Evolutionary conservation across 306 rosid genomes (phyloP).

Genomic region (Hippophae tibetana): DNA sequence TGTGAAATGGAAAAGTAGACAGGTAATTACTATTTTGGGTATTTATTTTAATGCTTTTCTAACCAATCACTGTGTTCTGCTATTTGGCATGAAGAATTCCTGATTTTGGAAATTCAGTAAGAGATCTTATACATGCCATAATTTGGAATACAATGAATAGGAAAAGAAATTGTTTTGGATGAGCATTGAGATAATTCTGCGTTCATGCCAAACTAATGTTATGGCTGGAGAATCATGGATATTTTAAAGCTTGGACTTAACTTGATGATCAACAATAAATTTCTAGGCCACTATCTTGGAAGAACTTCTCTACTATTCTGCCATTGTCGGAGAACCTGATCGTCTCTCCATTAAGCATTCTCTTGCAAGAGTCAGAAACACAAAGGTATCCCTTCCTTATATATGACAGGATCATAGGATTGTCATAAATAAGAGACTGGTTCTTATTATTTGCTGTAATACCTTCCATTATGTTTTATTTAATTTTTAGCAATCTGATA

Average conservation of each 20-base stretch:
- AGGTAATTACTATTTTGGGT: conserved; percentile 24
- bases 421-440: conserved; percentile 4
- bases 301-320: conserved; percentile 33
- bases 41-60: background rate
- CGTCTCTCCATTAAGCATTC: conserved; percentile 20
- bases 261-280: conserved; percentile 12
- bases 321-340: conserved; percentile 24
- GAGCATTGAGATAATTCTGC: background rate
- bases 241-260: background rate
- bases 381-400: conserved; percentile 23
- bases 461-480: conserved; percentile 4
- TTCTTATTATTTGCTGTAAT: conserved; percentile 1
- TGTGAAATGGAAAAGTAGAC: conserved; percentile 43
- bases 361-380: conserved; percentile 29
- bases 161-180: background rate
- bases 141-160: background rate
- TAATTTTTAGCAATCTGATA: background rate
- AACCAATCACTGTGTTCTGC: background rate
- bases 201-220: background rate
- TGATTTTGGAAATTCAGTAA: background rate
- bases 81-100: background rate
- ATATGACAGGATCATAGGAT: background rate
- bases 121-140: background rate
- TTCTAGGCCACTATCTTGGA: conserved; percentile 37
- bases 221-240: background rate